Evolutionary conservation across 140 eudicot genomes (phyloP).

Genomic region (Cichorium intybus): DNA sequence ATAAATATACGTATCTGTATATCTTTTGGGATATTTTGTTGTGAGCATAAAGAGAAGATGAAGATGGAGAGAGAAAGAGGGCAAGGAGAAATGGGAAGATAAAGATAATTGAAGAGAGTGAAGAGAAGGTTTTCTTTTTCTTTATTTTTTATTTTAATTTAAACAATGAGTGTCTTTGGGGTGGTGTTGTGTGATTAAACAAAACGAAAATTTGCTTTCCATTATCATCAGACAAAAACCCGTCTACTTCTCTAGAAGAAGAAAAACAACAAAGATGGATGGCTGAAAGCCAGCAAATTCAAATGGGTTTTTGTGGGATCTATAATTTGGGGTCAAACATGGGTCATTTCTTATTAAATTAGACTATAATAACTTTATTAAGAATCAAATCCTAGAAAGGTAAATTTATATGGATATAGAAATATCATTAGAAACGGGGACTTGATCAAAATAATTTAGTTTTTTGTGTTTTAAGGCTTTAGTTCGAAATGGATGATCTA

Average conservation of each 20-base stretch:
- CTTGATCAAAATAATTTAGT: too few species aligned
- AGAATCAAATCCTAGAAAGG: background rate
- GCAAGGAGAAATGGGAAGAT: conserved; percentile 14
- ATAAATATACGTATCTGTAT: conserved; percentile 7
- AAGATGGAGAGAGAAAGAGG: conserved; percentile 22
- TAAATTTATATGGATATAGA: too few species aligned
- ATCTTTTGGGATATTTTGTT: conserved; percentile 26
- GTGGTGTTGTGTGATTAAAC: conserved; percentile 7
- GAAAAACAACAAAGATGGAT: conserved; percentile 15
- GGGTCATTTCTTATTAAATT: background rate
- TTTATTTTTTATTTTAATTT: background rate
- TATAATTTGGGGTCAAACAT: background rate
- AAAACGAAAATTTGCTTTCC: conserved; percentile 13
- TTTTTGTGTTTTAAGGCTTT: too few species aligned
- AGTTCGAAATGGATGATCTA: too few species aligned
- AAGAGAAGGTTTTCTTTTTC: background rate
- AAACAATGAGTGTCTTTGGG: conserved; percentile 4
- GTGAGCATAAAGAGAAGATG: conserved; percentile 20
- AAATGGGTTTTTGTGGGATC: conserved; percentile 6
- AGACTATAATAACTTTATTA: background rate
- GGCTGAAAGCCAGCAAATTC: conserved; percentile 18
- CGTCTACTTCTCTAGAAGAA: background rate
- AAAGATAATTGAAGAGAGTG: conserved; percentile 18
- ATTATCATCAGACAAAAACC: conserved; percentile 18
- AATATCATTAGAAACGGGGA: too few species aligned